These are phyloP conservation scores for Marchantia paleacea DNA, from an alignment of 225 moss, liverwort and hornwort species.

Conservation along the genomic window DNA sequence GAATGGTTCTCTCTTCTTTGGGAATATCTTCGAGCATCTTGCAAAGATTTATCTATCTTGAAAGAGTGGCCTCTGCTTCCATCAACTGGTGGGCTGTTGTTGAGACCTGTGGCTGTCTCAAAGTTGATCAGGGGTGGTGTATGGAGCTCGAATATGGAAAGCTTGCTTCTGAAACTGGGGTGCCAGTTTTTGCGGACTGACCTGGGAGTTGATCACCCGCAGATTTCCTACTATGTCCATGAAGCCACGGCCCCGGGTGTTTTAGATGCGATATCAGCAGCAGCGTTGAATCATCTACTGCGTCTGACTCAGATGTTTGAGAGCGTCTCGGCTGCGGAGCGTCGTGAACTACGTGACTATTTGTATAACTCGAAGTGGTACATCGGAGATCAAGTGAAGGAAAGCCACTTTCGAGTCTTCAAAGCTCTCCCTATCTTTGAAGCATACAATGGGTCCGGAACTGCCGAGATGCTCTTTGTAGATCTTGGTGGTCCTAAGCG, in stretches of 20 bases:
- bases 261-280: slow-evolving; percentile 55
- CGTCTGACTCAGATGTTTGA: slow-evolving; percentile 48
- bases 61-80: slow-evolving; percentile 79
- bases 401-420: slow-evolving; percentile 50
- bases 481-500: slow-evolving; percentile 66
- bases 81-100: slow-evolving; percentile 50
- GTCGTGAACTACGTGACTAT: slow-evolving; percentile 66
- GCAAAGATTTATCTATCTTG: slow-evolving; percentile 60
- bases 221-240: slow-evolving; percentile 60
- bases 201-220: slow-evolving; percentile 58
- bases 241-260: slow-evolving; percentile 63
- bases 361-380: slow-evolving; percentile 69
- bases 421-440: slow-evolving; percentile 77
- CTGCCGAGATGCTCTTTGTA: slow-evolving; percentile 47
- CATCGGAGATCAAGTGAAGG: slow-evolving; percentile 66
- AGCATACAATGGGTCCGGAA: slow-evolving; percentile 53
- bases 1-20: slow-evolving; percentile 67
- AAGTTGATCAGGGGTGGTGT: slow-evolving; percentile 56
- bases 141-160: slow-evolving; percentile 58
- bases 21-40: slow-evolving; percentile 58
- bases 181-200: slow-evolving; percentile 60
- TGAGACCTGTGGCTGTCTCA: slow-evolving; percentile 53
- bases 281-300: slow-evolving; percentile 42
- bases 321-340: slow-evolving; percentile 48
- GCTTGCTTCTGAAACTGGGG: slow-evolving; percentile 50